Base-by-base conservation (phyloP, 176 grass and related monocot genomes). In the barley (Hordeum vulgare) region DNA sequence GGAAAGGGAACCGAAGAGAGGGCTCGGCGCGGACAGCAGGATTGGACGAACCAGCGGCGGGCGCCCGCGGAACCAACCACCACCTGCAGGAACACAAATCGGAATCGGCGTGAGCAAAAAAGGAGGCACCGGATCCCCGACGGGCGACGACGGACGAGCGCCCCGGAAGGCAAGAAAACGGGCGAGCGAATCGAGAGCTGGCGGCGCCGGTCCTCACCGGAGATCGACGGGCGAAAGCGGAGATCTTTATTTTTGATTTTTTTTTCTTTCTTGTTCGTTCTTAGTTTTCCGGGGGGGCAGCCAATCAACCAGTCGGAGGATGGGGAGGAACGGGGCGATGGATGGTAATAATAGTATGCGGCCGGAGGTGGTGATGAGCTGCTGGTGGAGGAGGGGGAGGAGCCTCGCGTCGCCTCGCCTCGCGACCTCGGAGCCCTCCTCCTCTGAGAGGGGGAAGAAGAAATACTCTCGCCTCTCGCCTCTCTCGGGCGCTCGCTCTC, bases 391-490 rank as follows among this genome's bases (percentile, higher is more conserved):
- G 15, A 7, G 40, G 29, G 27, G 54, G 76, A 58, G 35, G 61
- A 65, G 71, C 67, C 80, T 73, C 70, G 70, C 70, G 15, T 51
- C 4, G 47, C 47, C 47, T 51, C 37, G 37, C 37, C 81, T 54
- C 81, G 78, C 26, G 45, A 68, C 74, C 40, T 51, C 80, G 89
- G 83, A 92, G 80, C 78, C 81, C 86, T 90, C 89, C 89, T 89
- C 86, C 83, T 85, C 84, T 2, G 35, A 37, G 4, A 40, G 75
- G 41, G 59, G 40, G 66, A 80, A 29, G 75, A 89, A 83, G 75
- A 88, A 86, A 74, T 88, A 74, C 53, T 2, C 42, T 39, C 58
- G n/a, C 21, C 26, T 41, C 39, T 10, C 39, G 8, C 37, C 34
- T n/a, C 31, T 33, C 31, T 33, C 31, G 31, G 31, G 31, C 31